Percentiles rank a stretch among this genome's conserved stretches.
These are phyloP conservation scores for Bauhinia variegata DNA, from an alignment of 306 rosid genomes.

Conservation along the genomic window DNA sequence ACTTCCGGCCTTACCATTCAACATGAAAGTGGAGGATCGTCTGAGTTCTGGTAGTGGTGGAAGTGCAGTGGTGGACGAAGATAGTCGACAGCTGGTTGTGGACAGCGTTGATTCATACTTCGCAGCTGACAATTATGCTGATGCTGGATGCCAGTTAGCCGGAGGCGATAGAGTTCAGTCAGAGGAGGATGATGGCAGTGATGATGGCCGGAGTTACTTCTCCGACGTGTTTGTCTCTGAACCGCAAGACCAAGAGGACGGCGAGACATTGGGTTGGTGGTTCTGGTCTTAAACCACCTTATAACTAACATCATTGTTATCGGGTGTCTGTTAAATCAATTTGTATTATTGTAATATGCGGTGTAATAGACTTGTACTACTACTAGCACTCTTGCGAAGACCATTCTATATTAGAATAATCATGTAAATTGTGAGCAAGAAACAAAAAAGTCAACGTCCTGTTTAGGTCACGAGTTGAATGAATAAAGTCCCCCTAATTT, in stretches of 20 bases:
- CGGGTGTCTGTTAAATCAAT: neutral
- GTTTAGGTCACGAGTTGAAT: constrained; percentile 26
- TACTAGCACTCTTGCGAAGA: too few species aligned
- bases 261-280: constrained; percentile 76
- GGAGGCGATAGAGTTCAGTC: constrained; percentile 52
- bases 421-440: constrained; percentile 23
- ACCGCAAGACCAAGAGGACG: constrained; percentile 60
- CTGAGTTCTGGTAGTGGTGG: constrained; percentile 79
- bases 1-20: constrained; percentile 30
- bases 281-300: constrained; percentile 49
- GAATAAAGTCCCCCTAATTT: constrained; percentile 42
- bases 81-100: constrained; percentile 63
- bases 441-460: constrained; percentile 30
- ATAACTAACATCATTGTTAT: neutral
- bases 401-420: constrained; percentile 12
- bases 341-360: constrained; percentile 22
- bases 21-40: constrained; percentile 77
- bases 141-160: constrained; percentile 42
- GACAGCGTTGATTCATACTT: constrained; percentile 89
- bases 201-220: constrained; percentile 67
- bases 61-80: constrained; percentile 82
- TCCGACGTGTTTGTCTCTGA: constrained; percentile 58
- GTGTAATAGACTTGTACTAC: too few species aligned
- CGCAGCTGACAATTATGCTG: constrained; percentile 58
- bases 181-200: constrained; percentile 72